These are phyloP conservation scores for Pseudozyma sp. DNA, from an alignment of 1,284 basidiomycete genomes.

Conservation along the genomic window DNA sequence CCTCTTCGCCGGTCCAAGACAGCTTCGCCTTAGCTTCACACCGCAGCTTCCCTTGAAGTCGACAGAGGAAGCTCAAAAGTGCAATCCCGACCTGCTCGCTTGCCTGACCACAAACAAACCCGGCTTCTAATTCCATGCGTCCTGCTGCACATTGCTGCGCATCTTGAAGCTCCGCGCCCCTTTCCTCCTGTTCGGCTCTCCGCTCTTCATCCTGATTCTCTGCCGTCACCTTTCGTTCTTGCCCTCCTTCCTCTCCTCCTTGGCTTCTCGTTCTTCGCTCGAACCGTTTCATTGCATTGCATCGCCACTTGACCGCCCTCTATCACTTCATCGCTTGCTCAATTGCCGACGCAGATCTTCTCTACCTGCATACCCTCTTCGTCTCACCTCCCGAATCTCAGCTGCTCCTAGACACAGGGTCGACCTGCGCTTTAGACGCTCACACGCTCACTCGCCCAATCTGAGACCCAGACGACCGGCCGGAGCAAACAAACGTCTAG, in stretches of 20 bases:
- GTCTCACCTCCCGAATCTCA: neutral
- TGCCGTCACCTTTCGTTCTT: neutral
- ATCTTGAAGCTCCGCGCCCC: constrained; percentile 1
- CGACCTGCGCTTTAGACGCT: neutral
- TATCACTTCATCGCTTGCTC: no score
- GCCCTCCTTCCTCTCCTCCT: neutral
- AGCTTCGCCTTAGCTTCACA: neutral
- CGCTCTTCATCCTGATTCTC: constrained; percentile 1
- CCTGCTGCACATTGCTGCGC: constrained; percentile 16
- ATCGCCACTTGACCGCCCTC: no score
- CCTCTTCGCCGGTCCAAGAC: neutral
- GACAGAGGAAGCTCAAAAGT: neutral
- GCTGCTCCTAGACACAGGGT: no score
- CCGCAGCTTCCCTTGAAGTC: neutral
- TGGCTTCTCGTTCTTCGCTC: neutral
- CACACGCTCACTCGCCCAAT: neutral
- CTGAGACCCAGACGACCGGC: neutral
- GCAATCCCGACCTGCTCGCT: constrained; percentile 10
- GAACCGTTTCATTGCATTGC: neutral
- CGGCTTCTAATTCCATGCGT: constrained; percentile 40
- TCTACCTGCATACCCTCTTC: neutral
- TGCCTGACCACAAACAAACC: constrained; percentile 36
- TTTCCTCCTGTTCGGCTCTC: neutral
- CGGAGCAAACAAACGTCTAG: neutral
- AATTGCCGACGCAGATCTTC: no score